Conservation (phyloP, 257 asterid genomes). For the Solanum rostratum region DNA sequence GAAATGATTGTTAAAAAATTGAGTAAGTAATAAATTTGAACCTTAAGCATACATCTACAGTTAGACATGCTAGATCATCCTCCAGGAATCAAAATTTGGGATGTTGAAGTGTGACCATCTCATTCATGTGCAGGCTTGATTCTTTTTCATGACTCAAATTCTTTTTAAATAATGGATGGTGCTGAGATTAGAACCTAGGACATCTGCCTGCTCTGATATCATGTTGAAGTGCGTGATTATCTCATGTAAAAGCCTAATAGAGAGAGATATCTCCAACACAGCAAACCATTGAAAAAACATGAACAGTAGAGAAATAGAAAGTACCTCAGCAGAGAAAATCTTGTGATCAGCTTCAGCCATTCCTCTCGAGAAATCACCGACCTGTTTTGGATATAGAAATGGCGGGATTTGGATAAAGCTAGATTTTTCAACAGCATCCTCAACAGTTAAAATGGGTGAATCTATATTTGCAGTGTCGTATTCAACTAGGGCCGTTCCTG, state of each 20-base stretch:
- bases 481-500: constrained; percentile 31
- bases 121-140: neutral
- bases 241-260: neutral
- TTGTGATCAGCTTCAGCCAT: constrained; percentile 73
- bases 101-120: neutral
- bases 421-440: constrained; percentile 53
- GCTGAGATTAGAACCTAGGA: neutral
- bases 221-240: neutral
- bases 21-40: neutral
- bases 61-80: neutral
- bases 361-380: constrained; percentile 57
- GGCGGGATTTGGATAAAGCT: constrained; percentile 48
- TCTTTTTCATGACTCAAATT: neutral
- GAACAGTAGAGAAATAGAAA: neutral
- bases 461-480: constrained; percentile 42
- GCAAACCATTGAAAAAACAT: neutral
- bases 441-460: constrained; percentile 58
- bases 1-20: neutral
- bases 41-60: neutral
- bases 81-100: neutral
- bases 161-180: neutral
- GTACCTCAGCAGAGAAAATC: constrained; percentile 54
- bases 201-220: neutral
- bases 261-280: neutral
- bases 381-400: constrained; percentile 24